Conservation (phyloP, 1,284 basidiomycete species). For the Laetiporus sulphureus region DNA sequence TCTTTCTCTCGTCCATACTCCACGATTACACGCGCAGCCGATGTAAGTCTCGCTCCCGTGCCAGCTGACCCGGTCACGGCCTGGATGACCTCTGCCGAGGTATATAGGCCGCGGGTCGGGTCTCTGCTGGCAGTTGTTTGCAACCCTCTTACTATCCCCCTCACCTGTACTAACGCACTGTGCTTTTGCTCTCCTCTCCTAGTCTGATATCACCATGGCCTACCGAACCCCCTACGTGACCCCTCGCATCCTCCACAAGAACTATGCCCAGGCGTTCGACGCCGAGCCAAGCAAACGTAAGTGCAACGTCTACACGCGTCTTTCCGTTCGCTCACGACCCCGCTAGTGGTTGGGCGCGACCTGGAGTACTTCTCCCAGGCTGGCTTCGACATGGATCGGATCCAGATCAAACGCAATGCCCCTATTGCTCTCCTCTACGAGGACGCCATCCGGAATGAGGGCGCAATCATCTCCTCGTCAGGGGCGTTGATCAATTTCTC, state of each 20-base stretch:
- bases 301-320: no score
- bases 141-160: constrained; percentile 4
- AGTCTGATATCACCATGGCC: constrained; percentile 36
- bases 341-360: constrained; percentile 80
- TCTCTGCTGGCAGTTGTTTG: background rate
- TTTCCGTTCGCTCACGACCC: constrained; percentile 6
- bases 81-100: background rate
- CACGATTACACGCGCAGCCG: background rate
- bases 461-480: constrained; percentile 93
- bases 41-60: background rate
- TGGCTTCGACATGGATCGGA: constrained; percentile 95
- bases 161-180: constrained; percentile 4
- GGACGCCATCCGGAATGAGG: constrained; percentile 97
- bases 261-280: constrained; percentile 70
- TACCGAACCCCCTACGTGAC: constrained; percentile 74
- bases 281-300: constrained; percentile 55
- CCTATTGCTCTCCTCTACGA: constrained; percentile 95
- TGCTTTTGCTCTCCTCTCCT: constrained; percentile 2
- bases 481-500: constrained; percentile 99
- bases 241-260: constrained; percentile 77
- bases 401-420: constrained; percentile 91
- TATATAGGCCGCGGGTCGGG: background rate
- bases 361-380: constrained; percentile 98
- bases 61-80: background rate
- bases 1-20: background rate